phyloP scores from a whole-genome alignment of 306 rosid species.

The Comarum palustre region DNA sequence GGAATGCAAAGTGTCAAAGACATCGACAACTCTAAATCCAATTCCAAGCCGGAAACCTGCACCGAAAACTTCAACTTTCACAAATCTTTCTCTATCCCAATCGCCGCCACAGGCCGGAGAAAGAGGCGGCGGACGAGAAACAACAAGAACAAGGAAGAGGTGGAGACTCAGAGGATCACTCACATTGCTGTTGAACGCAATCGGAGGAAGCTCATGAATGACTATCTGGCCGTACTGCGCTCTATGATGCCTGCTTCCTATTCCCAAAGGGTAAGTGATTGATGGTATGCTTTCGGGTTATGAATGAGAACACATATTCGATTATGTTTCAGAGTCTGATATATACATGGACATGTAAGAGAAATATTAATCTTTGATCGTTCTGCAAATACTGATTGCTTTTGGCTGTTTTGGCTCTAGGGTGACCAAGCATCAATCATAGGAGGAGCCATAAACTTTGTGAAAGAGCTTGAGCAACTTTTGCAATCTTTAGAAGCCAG shows the following conservation, averaged over 20 bases:
- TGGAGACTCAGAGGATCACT: constrained; percentile 40
- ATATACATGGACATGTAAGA: neutral
- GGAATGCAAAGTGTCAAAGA: neutral
- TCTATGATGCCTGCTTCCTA: constrained; percentile 41
- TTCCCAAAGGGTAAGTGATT: constrained; percentile 28
- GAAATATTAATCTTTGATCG: neutral
- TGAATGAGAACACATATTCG: neutral
- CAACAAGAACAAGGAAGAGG: constrained; percentile 31
- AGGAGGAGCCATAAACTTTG: constrained; percentile 42
- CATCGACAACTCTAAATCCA: neutral
- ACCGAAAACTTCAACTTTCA: neutral
- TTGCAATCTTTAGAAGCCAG: constrained; percentile 32
- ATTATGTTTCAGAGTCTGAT: neutral
- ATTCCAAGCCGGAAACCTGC: neutral
- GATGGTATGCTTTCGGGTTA: neutral
- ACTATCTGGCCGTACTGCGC: constrained; percentile 31
- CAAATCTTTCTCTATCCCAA: constrained; percentile 3
- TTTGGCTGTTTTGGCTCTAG: constrained; percentile 13
- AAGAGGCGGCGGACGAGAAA: constrained; percentile 25
- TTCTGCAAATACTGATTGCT: neutral
- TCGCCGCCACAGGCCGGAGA: neutral
- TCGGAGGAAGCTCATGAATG: constrained; percentile 40
- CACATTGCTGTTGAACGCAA: constrained; percentile 46
- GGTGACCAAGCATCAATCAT: constrained; percentile 50
- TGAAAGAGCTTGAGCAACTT: constrained; percentile 43